These are phyloP conservation scores for Aspergillus versicolor DNA, from an alignment of 2,329 filamentous ascomycete genomes.

Conservation along the genomic window DNA sequence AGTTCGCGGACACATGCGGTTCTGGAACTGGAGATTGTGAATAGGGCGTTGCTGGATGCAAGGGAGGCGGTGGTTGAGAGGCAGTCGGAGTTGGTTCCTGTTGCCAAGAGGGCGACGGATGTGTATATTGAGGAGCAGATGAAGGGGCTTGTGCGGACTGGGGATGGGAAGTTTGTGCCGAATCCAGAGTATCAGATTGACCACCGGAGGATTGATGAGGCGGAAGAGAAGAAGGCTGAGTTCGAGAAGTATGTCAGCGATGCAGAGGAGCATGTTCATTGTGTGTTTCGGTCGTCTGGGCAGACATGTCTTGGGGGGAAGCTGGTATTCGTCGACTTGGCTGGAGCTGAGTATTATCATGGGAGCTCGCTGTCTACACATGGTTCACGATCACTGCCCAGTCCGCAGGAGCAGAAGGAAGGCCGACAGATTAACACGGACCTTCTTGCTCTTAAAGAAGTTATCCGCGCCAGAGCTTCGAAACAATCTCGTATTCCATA, in stretches of 20 bases:
- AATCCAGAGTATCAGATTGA: slow-evolving; percentile 38
- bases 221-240: slow-evolving; percentile 38
- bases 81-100: slow-evolving; percentile 46
- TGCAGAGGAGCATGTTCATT: slow-evolving; percentile 34
- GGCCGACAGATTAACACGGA: slow-evolving; percentile 48
- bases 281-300: slow-evolving; percentile 21
- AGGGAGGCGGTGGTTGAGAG: slow-evolving; percentile 41
- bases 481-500: slow-evolving; percentile 41
- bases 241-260: slow-evolving; percentile 34
- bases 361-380: slow-evolving; percentile 19
- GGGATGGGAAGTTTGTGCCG: slow-evolving; percentile 33
- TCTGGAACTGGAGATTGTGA: slow-evolving; percentile 45
- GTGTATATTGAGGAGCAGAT: slow-evolving; percentile 41
- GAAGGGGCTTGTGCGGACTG: slow-evolving; percentile 26
- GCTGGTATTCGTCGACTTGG: slow-evolving; percentile 48
- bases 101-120: slow-evolving; percentile 45
- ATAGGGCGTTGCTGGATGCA: slow-evolving; percentile 33
- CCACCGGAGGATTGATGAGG: slow-evolving; percentile 41
- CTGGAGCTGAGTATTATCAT: slow-evolving; percentile 46
- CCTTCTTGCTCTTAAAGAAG: slow-evolving; percentile 47
- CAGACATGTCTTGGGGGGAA: slow-evolving; percentile 41
- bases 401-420: slow-evolving; percentile 41
- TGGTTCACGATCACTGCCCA: slow-evolving; percentile 26
- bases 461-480: slow-evolving; percentile 43
- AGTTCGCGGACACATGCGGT: slow-evolving; percentile 49